These are phyloP conservation scores for Naganishia cerealis DNA, from an alignment of 1,284 basidiomycete species.

Conservation along the genomic window DNA sequence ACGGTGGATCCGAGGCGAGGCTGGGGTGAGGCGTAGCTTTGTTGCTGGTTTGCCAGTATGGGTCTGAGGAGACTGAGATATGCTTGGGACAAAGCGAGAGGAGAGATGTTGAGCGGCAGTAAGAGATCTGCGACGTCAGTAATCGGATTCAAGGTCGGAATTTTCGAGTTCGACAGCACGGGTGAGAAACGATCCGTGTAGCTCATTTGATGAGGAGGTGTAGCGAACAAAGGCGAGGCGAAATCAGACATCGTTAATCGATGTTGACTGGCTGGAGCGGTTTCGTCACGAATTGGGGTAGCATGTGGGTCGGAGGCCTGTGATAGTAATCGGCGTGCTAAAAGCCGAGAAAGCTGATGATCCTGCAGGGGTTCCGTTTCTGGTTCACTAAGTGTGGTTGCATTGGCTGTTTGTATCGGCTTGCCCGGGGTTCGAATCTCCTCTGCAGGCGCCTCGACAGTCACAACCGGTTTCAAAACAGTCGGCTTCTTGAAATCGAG, in stretches of 20 bases:
- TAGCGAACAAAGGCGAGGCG: background rate
- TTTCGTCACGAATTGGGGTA: conserved; percentile 1
- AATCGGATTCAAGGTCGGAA: conserved; percentile 21
- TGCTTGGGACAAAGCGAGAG: conserved; percentile 17
- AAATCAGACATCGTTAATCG: background rate
- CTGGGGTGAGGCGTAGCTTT: background rate
- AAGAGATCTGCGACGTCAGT: conserved; percentile 15
- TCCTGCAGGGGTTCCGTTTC: background rate
- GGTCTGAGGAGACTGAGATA: background rate
- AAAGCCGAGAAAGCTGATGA: conserved; percentile 12
- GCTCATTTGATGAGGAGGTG: conserved; percentile 7
- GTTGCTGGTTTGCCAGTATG: background rate
- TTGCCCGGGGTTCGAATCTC: background rate
- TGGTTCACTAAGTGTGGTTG: background rate
- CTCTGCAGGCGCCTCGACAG: background rate
- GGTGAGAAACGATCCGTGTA: conserved; percentile 16
- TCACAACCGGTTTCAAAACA: background rate
- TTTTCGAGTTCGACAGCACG: conserved; percentile 8
- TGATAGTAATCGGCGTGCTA: conserved; percentile 13
- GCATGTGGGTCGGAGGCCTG: background rate
- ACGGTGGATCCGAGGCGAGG: background rate
- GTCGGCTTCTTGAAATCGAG: background rate
- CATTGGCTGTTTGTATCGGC: background rate
- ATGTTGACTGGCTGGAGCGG: background rate
- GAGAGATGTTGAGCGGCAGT: conserved; percentile 20